Evolutionary conservation across 805 yeast genomes (phyloP).

Genomic region (Ogataea siamensis): DNA sequence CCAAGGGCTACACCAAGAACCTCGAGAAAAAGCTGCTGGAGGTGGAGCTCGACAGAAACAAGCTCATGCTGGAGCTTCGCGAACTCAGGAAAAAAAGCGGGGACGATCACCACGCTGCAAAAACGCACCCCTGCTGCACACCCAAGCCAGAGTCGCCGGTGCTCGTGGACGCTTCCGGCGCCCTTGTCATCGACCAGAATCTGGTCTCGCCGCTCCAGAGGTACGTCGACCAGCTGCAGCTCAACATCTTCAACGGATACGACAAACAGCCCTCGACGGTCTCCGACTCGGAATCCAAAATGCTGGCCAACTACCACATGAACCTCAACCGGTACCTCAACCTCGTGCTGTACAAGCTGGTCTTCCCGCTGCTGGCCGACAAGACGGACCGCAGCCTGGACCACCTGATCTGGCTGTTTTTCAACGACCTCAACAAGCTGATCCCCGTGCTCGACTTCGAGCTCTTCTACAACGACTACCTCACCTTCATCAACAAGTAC

Average conservation of each 20-base stretch:
- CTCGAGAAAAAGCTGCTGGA: slow-evolving; percentile 60
- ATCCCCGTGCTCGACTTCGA: slow-evolving; percentile 56
- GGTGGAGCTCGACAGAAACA: slow-evolving; percentile 54
- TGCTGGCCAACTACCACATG: slow-evolving; percentile 35
- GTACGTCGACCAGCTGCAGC: slow-evolving; percentile 22
- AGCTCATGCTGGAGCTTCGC: slow-evolving; percentile 37
- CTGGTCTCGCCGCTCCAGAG: slow-evolving; percentile 27
- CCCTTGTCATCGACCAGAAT: slow-evolving; percentile 28
- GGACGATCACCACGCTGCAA: background rate
- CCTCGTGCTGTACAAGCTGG: slow-evolving; percentile 33
- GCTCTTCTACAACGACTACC: slow-evolving; percentile 50
- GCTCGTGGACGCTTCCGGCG: slow-evolving; percentile 24
- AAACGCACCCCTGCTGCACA: background rate
- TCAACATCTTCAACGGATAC: slow-evolving; percentile 33
- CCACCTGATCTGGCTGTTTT: slow-evolving; percentile 46
- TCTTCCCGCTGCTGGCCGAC: slow-evolving; percentile 31
- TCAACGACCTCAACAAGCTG: slow-evolving; percentile 50
- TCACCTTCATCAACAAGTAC: slow-evolving; percentile 44
- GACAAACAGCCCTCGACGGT: slow-evolving; percentile 15
- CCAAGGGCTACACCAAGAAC: slow-evolving; percentile 78
- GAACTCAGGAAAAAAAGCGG: slow-evolving; percentile 20
- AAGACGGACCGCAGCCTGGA: slow-evolving; percentile 35
- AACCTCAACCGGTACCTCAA: slow-evolving; percentile 36
- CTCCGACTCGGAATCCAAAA: slow-evolving; percentile 18
- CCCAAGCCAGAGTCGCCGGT: background rate